Conservation (phyloP, 148 eudicot genomes). For the Cornus kousa region DNA sequence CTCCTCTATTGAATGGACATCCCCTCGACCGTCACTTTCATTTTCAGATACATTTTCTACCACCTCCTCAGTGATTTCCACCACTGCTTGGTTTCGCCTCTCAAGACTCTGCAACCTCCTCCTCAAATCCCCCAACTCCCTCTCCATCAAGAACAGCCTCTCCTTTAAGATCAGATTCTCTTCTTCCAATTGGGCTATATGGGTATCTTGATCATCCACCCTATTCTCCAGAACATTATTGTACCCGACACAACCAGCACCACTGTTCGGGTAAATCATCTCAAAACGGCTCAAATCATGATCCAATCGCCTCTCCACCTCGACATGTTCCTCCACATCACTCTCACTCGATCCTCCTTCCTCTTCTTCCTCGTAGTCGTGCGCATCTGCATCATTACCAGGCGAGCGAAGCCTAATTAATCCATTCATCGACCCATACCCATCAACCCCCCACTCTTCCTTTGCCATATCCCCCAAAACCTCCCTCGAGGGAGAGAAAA, state of each 20-base stretch:
- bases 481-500: conserved; percentile 85
- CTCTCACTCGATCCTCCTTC: conserved; percentile 85
- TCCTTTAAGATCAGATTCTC: conserved; percentile 88
- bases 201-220: conserved; percentile 96
- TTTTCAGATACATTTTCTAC: conserved; percentile 80
- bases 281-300: conserved; percentile 94
- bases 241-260: conserved; percentile 53
- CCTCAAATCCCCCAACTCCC: conserved; percentile 79
- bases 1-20: conserved; percentile 23
- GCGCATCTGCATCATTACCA: conserved; percentile 50
- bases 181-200: conserved; percentile 82
- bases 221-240: conserved; percentile 70
- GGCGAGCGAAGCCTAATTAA: conserved; percentile 81
- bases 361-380: conserved; percentile 73
- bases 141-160: conserved; percentile 86
- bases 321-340: conserved; percentile 96
- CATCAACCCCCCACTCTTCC: conserved; percentile 99
- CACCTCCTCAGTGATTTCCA: conserved; percentile 62
- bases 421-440: conserved; percentile 97
- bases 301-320: conserved; percentile 94
- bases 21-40: conserved; percentile 62
- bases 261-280: conserved; percentile 69
- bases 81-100: conserved; percentile 51
- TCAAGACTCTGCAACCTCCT: conserved; percentile 72
- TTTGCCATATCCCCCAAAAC: conserved; percentile 92